Evolutionary conservation across 2,329 filamentous ascomycete genomes (phyloP).

Genomic region (Fusarium albosuccineum): DNA sequence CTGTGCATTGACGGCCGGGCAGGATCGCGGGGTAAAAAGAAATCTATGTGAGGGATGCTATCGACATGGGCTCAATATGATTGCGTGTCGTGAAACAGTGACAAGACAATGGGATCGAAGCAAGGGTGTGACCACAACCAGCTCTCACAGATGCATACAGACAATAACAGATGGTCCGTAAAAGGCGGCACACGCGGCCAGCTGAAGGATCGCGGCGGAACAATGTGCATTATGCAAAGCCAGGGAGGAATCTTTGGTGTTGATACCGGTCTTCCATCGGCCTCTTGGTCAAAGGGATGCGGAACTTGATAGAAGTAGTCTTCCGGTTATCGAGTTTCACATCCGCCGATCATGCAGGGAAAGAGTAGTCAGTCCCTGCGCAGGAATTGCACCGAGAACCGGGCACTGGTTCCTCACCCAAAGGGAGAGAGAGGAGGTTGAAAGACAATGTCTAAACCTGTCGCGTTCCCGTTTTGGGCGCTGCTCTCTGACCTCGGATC

Average conservation of each 20-base stretch:
- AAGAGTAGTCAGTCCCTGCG: neutral
- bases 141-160: neutral
- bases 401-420: constrained; percentile 3
- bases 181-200: neutral
- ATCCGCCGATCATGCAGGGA: constrained; percentile 9
- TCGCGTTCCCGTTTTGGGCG: neutral
- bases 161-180: neutral
- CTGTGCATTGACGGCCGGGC: constrained; percentile 18
- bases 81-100: constrained; percentile 23
- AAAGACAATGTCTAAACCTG: constrained; percentile 14
- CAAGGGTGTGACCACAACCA: constrained; percentile 22
- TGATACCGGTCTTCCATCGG: constrained; percentile 3
- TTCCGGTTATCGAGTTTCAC: constrained; percentile 10
- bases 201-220: neutral
- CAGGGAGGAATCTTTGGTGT: constrained; percentile 15
- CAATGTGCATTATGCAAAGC: constrained; percentile 22
- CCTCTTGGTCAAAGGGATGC: constrained; percentile 12
- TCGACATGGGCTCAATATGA: constrained; percentile 24
- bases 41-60: constrained; percentile 39
- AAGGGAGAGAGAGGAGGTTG: constrained; percentile 11
- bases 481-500: constrained; percentile 10
- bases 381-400: constrained; percentile 15
- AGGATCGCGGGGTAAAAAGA: constrained; percentile 23
- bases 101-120: constrained; percentile 27
- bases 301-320: constrained; percentile 27